Conservation (phyloP, 2,329 filamentous ascomycete genomes). For the Fusarium sp. region DNA sequence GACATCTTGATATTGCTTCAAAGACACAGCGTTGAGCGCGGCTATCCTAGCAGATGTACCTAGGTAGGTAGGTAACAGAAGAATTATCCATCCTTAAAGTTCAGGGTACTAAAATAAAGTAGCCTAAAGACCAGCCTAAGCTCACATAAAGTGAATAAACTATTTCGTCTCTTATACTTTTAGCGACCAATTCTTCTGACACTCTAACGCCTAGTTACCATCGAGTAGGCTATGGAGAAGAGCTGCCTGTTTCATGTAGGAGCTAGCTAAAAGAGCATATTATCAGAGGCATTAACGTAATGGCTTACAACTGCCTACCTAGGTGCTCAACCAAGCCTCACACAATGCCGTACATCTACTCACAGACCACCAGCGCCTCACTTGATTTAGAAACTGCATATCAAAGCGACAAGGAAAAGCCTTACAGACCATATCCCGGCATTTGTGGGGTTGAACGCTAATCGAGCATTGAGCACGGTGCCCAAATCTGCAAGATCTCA, state of each 20-base stretch:
- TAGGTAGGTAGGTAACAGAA: too few species aligned
- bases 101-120: too few species aligned
- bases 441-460: slow-evolving; percentile 25
- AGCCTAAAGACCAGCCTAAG: too few species aligned
- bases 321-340: neutral
- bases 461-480: slow-evolving; percentile 21
- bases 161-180: too few species aligned
- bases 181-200: too few species aligned
- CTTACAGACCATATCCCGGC: slow-evolving; percentile 2
- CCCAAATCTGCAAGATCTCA: slow-evolving; percentile 20
- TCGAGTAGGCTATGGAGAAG: neutral
- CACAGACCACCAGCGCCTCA: slow-evolving; percentile 31
- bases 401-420: slow-evolving; percentile 19
- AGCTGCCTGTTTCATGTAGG: neutral
- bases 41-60: neutral
- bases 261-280: neutral
- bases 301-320: neutral
- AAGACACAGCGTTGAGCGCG: neutral
- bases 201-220: neutral
- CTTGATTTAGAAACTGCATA: slow-evolving; percentile 3
- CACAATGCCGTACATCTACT: slow-evolving; percentile 24
- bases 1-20: neutral
- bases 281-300: neutral
- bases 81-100: too few species aligned
- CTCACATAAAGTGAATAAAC: too few species aligned